Evolutionary conservation across 345 rosid species (phyloP), one percentile per base, ranked within the genome.

Genomic region (Erysimum cheiranthoides): DNA sequence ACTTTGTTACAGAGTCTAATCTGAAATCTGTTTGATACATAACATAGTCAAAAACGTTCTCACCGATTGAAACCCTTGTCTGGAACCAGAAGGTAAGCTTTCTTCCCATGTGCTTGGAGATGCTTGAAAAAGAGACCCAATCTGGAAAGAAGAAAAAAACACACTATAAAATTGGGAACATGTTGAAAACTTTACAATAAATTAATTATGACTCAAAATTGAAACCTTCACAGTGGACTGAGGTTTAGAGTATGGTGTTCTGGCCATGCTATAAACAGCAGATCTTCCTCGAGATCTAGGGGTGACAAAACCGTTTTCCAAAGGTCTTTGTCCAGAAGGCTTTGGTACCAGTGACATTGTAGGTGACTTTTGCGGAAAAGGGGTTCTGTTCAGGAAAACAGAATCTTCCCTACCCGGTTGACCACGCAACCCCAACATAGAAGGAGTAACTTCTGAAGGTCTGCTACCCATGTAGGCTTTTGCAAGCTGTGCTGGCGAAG

Each of bases 401-500:
- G 85, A 82, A 82, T 85, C 87, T 77, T 83, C 93, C 66, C 78
- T 81, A 18, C 63, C 65, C 34, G 80, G 68, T 82, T 82, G 88
- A 75, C 75, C 74, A 18, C 80, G 84, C 51, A 80, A 73, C 32
- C 82, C 84, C 45, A 83, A 77, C 74, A 56, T 80, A 71, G 94
- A 83, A 27, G 90, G 84, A 43, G 90, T 85, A 61, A 86, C 85
- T 80, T 86, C 89, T 46, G 93, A 86, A 56, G 92, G 87, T 85
- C 94, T 86, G 78, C 87, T 85, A 51, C 89, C 92, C 98, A 93
- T 95, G 88, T 87, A 95, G 69, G 91, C 94, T 83, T 86, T 93
- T 78, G 99, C 98, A 82, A 96, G 96, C 89, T 91, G 95, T 50
- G 92, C 89, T 66, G 99, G 98, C 50, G 96, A 87, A 57, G 88